Conservation (phyloP, 371 early-diverging fungal genomes). For the Mortierella sp. region DNA sequence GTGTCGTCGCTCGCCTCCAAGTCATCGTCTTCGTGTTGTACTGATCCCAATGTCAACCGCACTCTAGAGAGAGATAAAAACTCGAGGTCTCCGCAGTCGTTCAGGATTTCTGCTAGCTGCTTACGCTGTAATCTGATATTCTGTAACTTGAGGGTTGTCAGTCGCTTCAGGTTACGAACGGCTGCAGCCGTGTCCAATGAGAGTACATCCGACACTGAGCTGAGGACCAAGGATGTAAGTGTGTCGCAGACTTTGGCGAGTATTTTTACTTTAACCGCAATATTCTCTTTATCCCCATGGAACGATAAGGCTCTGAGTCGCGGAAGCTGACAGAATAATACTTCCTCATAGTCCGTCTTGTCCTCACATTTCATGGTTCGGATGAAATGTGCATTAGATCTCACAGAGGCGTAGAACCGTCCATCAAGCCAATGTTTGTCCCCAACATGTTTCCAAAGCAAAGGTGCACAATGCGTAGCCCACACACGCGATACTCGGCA, state of each 20-base stretch:
- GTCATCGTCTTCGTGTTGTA: background rate
- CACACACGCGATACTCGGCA: constrained; percentile 45
- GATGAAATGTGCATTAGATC: constrained; percentile 27
- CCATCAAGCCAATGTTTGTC: constrained; percentile 49
- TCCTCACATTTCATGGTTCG: constrained; percentile 46
- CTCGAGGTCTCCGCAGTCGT: constrained; percentile 29
- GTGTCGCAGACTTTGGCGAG: constrained; percentile 22
- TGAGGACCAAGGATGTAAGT: constrained; percentile 30
- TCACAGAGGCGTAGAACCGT: constrained; percentile 26
- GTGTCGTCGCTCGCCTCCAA: background rate
- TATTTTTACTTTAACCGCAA: constrained; percentile 27
- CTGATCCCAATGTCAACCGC: background rate
- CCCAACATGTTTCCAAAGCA: constrained; percentile 46
- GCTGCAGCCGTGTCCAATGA: constrained; percentile 10
- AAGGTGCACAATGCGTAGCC: constrained; percentile 33
- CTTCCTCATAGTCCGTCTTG: constrained; percentile 41
- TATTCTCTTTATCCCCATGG: constrained; percentile 28
- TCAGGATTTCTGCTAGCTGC: constrained; percentile 17
- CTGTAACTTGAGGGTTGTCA: constrained; percentile 35
- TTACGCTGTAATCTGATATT: constrained; percentile 11
- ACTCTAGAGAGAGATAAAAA: constrained; percentile 41
- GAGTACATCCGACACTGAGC: constrained; percentile 11
- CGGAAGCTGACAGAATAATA: constrained; percentile 33
- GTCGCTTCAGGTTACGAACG: constrained; percentile 17
- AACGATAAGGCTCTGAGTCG: constrained; percentile 31